Base-by-base conservation (phyloP, 108 stramenopile species). In the Cyclotella choctawhatcheeana region DNA sequence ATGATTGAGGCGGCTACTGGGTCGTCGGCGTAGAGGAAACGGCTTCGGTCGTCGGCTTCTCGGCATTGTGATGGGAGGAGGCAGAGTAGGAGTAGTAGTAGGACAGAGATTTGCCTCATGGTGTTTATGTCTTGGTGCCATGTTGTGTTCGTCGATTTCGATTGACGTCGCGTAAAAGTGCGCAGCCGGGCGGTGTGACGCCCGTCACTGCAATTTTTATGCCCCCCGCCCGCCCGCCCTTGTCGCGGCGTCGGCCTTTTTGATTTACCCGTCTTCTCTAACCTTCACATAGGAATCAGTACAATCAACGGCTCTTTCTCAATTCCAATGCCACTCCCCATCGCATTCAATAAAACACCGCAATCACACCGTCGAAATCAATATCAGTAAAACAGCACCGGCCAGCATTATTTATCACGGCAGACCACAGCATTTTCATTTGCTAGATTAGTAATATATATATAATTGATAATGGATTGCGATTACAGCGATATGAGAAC, bases 1-100 rank as follows among this genome's bases (percentile, higher is more conserved):
- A 80, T 76, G 22, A 55, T 73, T n/a, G n/a, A n/a, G 18, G 43
- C 32, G 27, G 79, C 73, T 31, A 31, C 31, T 6, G 79, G 79
- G 33, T 80, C 79, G 24, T 74, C 79, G 45, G 79, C 79, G 34
- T 70, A 80, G 40, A 80, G 59, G n/a, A 75, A 75, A 27, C 74
- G 60, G 58, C 71, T 73, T 50, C 79, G 59, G 35, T 75, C 74
- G 35, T 80, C 79, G 22, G 74, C 79, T 52, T 80, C 79, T 13
- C 79, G 73, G 52, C 70, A 48, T 51, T 56, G 77, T n/a, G 58
- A 31, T 20, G 27, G 12, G 16, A 21, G 14, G 6, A 48, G 35
- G 20, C 35, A 37, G 29, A 30, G 7, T 12, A 29, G 29, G 29
- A 56, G 22, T 52, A 52, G 37, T 40, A 17, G n/a, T 48, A 40